phyloP scores from a whole-genome alignment of 768 basidiomycete species.

The Suillus hirtellus region DNA sequence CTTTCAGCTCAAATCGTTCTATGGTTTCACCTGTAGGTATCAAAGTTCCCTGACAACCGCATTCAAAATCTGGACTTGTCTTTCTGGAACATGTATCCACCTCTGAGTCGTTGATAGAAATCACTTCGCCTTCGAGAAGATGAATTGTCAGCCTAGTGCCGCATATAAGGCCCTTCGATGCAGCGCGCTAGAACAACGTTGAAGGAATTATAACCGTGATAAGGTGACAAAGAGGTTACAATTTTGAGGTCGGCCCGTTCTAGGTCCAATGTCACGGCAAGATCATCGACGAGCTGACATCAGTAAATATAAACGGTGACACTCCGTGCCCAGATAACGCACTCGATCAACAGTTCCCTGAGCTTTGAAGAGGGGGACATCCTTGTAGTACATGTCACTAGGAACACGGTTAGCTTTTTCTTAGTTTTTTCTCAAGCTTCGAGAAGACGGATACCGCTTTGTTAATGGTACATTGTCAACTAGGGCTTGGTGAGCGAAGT shows the following conservation, averaged over 20 bases:
- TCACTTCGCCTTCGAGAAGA: slow-evolving; percentile 52
- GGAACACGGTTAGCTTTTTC: slow-evolving; percentile 7
- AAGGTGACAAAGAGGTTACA: slow-evolving; percentile 37
- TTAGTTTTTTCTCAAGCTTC: slow-evolving; percentile 3
- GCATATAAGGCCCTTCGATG: slow-evolving; percentile 85
- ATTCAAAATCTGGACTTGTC: not conserved
- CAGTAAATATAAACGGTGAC: slow-evolving; percentile 7
- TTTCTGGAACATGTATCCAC: slow-evolving; percentile 32
- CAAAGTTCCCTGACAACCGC: slow-evolving; percentile 55
- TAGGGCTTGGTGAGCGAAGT: slow-evolving; percentile 70
- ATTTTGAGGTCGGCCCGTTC: slow-evolving; percentile 79
- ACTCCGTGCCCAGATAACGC: slow-evolving; percentile 16
- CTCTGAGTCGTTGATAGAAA: slow-evolving; percentile 58
- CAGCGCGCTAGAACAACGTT: slow-evolving; percentile 61
- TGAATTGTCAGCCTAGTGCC: slow-evolving; percentile 63
- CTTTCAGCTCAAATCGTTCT: slow-evolving; percentile 53
- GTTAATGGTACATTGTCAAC: slow-evolving; percentile 54
- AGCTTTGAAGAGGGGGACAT: slow-evolving; percentile 72
- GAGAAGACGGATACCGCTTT: slow-evolving; percentile 51
- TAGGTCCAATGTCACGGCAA: slow-evolving; percentile 80
- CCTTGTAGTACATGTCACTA: slow-evolving; percentile 89
- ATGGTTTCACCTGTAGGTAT: slow-evolving; percentile 82
- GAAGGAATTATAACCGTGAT: slow-evolving; percentile 8
- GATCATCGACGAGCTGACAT: slow-evolving; percentile 81
- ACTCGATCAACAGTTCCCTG: slow-evolving; percentile 84